Base-by-base conservation (phyloP, 352 stramenopile genomes). In the Globisporangium orthogonon region DNA sequence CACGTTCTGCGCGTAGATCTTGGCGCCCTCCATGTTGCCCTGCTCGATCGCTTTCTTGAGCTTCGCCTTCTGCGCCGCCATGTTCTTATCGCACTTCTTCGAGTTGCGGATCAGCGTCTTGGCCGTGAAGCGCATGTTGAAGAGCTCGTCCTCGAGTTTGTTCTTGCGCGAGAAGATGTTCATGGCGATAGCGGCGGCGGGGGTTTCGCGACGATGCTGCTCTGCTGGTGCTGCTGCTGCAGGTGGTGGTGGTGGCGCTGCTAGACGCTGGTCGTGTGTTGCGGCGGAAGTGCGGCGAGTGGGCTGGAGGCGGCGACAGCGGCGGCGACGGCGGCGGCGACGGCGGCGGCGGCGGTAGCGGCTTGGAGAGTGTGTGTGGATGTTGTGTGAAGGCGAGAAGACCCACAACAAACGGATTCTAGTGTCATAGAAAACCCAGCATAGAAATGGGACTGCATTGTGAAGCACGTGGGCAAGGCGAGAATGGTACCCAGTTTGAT, bases 11-110 rank as follows among this genome's bases (percentile, higher is more conserved):
- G 94, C 97, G 76, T 99, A 99, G 70, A 99, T 98, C 62, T 96
- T 96, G 50, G 97, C 97, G 31, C 95, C 95, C 62, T 99, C 97
- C 69, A 97, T 97, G 78, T 99, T 98, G 48, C 95, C 94, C 68
- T 98, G 86, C 76, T 97, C 78, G 61, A 96, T 95, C 46, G 94
- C 92, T 66, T 98, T 98, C 74, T 98, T 98, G 23, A 99, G 78
- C 69, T 99, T 99, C 47, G 73, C 62, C 66, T 98, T 97, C 50
- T 97, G 89, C 45, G 69, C 73, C 47, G 91, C 87, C 74, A 98
- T 92, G 71, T 97, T 98, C 78, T 98, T 99, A 63, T 98, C 95
- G 69, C 95, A 99, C 69, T 99, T 99, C 68, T 98, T 98, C 43
- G 92, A 67, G 66, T 94, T 89, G 54, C 86, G 70, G 71, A 97